These are phyloP conservation scores for Massarina eburnea DNA, from an alignment of 2,329 filamentous ascomycete species.

Conservation along the genomic window DNA sequence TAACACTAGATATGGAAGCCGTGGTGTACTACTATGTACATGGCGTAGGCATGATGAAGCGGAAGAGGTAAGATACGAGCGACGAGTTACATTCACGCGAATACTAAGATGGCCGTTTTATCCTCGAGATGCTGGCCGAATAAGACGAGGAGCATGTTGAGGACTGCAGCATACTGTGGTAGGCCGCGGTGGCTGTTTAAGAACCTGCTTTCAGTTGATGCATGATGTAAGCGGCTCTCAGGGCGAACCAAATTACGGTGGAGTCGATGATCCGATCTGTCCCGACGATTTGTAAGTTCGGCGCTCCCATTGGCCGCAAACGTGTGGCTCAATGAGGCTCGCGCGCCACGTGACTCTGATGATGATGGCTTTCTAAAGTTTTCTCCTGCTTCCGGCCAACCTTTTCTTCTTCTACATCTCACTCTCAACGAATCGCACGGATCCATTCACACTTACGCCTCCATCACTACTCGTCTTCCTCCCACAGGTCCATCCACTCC, in stretches of 20 bases:
- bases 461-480: slow-evolving; percentile 16
- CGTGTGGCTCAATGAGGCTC: slow-evolving; percentile 4
- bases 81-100: slow-evolving; percentile 1
- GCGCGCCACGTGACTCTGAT: slow-evolving; percentile 5
- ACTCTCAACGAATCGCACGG: slow-evolving; percentile 12
- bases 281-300: slow-evolving; percentile 9
- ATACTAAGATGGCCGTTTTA: background rate
- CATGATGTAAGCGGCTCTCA: background rate
- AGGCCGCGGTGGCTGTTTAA: background rate
- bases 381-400: slow-evolving; percentile 23
- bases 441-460: slow-evolving; percentile 13
- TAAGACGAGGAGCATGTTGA: no score
- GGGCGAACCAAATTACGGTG: background rate
- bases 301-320: slow-evolving; percentile 2
- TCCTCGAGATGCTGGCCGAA: background rate
- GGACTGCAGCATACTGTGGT: no score
- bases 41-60: background rate
- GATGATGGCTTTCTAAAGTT: slow-evolving; percentile 15
- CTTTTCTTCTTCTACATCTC: slow-evolving; percentile 26
- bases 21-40: background rate
- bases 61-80: background rate
- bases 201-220: slow-evolving; percentile 1
- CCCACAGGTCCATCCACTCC: slow-evolving; percentile 16
- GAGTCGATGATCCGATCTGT: slow-evolving; percentile 3
- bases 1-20: background rate